A percentile compares a stretch with the other conserved stretches of the same genome.
Evolutionary conservation across 169 alveolate genomes (phyloP).

Genomic region (Plasmodium malariae): DNA sequence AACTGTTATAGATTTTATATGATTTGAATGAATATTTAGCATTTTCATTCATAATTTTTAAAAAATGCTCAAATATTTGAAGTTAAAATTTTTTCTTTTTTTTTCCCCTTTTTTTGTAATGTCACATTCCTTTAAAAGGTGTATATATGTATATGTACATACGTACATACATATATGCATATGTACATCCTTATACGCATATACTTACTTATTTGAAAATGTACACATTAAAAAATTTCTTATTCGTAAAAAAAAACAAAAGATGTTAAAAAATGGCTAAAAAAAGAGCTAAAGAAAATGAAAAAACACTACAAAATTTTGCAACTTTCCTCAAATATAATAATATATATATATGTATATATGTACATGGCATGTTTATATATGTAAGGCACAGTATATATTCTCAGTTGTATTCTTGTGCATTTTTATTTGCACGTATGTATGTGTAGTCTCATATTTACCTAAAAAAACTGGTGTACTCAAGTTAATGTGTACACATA

Average conservation of each 20-base stretch:
- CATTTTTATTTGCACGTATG: not conserved
- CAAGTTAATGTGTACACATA: not conserved
- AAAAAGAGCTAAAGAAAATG: not conserved
- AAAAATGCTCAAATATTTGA: not conserved
- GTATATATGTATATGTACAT: not conserved
- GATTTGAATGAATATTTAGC: not conserved
- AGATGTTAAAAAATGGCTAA: no score
- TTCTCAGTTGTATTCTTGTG: not conserved
- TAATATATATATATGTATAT: no score
- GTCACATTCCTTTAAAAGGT: not conserved
- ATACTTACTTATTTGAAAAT: not conserved
- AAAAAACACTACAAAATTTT: not conserved
- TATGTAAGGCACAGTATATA: no score
- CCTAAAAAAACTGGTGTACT: no score
- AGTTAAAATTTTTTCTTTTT: not conserved
- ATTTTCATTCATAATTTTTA: slow-evolving; percentile 5
- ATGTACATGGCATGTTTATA: no score
- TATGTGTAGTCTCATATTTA: not conserved
- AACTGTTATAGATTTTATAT: not conserved
- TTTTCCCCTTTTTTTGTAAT: not conserved
- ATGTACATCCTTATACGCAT: not conserved
- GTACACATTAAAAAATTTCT: not conserved
- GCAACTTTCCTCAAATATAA: not conserved
- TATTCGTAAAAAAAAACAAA: slow-evolving; percentile 7
- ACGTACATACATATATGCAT: not conserved